Evolutionary conservation across 225 moss, liverwort and hornwort genomes (phyloP).

Genomic region (Thuidium tamariscinum): DNA sequence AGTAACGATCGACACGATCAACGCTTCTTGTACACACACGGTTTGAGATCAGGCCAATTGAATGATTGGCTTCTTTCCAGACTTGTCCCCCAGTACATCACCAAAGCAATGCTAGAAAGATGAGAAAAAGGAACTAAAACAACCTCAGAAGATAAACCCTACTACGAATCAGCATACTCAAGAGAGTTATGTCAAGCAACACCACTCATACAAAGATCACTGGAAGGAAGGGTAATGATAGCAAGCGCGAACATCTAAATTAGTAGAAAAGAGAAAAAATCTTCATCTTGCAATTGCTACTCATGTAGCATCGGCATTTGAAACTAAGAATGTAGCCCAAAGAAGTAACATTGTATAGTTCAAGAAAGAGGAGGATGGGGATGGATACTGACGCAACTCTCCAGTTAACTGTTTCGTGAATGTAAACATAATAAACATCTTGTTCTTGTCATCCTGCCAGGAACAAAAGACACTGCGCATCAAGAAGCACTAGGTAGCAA

Average conservation of each 20-base stretch:
- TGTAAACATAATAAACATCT: constrained; percentile 81
- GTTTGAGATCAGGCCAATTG: constrained; percentile 79
- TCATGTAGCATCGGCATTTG: background rate
- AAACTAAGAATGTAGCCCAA: background rate
- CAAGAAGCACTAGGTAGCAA: background rate
- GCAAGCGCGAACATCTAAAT: background rate
- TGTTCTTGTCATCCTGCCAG: constrained; percentile 69
- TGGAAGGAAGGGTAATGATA: background rate
- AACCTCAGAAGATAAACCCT: background rate
- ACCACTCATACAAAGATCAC: background rate
- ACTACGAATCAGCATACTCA: background rate
- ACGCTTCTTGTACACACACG: constrained; percentile 76
- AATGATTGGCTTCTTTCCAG: constrained; percentile 33
- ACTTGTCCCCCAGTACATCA: constrained; percentile 34
- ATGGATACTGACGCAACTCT: background rate
- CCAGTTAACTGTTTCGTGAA: constrained; percentile 50
- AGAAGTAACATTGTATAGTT: background rate
- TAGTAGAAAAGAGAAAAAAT: background rate
- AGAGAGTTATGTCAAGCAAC: background rate
- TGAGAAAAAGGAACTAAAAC: background rate
- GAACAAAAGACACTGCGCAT: background rate
- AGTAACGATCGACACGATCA: constrained; percentile 2
- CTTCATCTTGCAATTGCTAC: background rate
- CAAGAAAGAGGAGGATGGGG: background rate
- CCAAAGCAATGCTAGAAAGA: background rate